Conservation (phyloP, 2,329 filamentous ascomycete genomes). For the Aspergillus quadricinctus region DNA sequence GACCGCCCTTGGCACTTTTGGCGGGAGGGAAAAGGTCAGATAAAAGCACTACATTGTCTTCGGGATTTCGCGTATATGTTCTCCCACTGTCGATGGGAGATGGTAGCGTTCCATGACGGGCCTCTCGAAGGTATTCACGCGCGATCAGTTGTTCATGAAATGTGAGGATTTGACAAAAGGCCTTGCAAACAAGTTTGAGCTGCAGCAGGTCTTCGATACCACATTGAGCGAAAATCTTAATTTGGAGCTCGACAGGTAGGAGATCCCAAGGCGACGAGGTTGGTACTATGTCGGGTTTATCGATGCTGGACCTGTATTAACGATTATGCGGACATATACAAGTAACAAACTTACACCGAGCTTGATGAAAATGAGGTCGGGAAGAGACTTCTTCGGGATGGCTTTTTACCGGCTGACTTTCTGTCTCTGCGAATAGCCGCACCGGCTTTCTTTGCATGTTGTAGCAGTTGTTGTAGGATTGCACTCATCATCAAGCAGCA, state of each 20-base stretch:
- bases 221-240: conserved; percentile 39
- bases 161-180: conserved; percentile 34
- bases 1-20: conserved; percentile 31
- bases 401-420: conserved; percentile 23
- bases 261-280: conserved; percentile 35
- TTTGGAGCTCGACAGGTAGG: conserved; percentile 40
- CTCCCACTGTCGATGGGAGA: conserved; percentile 33
- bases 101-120: conserved; percentile 40
- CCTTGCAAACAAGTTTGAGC: conserved; percentile 37
- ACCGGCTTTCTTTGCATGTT: conserved; percentile 30
- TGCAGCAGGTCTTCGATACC: conserved; percentile 33
- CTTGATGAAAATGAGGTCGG: conserved; percentile 19
- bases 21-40: conserved; percentile 41
- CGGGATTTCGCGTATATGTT: conserved; percentile 37
- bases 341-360: conserved; percentile 18
- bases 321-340: conserved; percentile 7
- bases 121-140: conserved; percentile 39
- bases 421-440: conserved; percentile 26
- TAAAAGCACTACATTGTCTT: conserved; percentile 41
- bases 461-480: conserved; percentile 28
- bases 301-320: conserved; percentile 12
- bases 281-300: conserved; percentile 20
- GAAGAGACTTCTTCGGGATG: conserved; percentile 18
- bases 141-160: conserved; percentile 38
- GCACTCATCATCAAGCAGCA: conserved; percentile 30